Evolutionary conservation across 371 early-diverging fungal species (phyloP).

Genomic region (Zopfochytrium polystomum): DNA sequence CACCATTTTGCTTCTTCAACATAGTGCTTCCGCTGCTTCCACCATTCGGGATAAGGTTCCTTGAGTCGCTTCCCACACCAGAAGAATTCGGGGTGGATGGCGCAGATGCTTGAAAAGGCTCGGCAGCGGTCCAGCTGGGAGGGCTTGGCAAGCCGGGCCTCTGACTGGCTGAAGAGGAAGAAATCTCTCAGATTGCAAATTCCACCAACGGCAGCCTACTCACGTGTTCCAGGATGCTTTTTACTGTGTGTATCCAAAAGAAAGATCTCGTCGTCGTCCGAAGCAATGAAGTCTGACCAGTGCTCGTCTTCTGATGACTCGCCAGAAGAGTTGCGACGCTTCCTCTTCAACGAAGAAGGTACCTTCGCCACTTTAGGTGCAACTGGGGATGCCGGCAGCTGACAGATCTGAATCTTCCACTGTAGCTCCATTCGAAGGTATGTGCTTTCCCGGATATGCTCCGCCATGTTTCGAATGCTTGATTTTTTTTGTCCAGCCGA

Average conservation of each 20-base stretch:
- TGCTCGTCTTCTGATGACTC: conserved; percentile 8
- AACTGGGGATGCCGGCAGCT: not conserved
- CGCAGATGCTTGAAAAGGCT: too few species aligned
- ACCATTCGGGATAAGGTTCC: too few species aligned
- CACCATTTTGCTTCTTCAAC: too few species aligned
- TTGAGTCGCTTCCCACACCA: too few species aligned
- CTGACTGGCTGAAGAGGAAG: too few species aligned
- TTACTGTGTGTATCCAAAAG: not conserved
- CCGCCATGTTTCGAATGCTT: conserved; percentile 23
- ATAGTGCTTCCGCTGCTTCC: too few species aligned
- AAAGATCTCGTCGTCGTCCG: conserved; percentile 15
- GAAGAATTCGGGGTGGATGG: too few species aligned
- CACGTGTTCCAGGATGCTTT: too few species aligned
- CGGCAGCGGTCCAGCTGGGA: too few species aligned
- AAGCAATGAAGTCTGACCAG: conserved; percentile 30
- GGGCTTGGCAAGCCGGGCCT: too few species aligned
- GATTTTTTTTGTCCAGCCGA: not conserved
- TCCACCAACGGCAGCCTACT: too few species aligned
- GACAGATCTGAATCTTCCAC: conserved; percentile 13
- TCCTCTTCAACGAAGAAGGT: not conserved
- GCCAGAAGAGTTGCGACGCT: not conserved
- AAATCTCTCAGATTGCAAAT: too few species aligned
- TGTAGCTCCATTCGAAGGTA: conserved; percentile 14
- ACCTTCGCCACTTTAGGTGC: not conserved
- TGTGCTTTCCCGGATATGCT: conserved; percentile 17